phyloP scores from a whole-genome alignment of 495 filamentous ascomycete species.

The Neurospora sp. region DNA sequence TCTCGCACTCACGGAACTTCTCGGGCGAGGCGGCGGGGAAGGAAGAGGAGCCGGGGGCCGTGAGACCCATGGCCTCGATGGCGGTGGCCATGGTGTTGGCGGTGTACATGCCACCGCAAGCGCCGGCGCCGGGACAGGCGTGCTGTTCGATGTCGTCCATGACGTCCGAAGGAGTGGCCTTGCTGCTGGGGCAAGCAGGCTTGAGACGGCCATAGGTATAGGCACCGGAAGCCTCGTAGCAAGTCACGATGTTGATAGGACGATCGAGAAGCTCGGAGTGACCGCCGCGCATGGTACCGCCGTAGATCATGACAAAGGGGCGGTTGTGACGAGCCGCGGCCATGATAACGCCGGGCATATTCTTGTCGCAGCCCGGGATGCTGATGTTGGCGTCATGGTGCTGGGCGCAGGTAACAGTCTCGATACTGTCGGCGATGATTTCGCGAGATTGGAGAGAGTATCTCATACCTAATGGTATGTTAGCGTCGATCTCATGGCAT shows the following conservation, averaged over 20 bases:
- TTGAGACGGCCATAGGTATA: slow-evolving; percentile 60
- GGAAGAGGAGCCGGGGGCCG: slow-evolving; percentile 80
- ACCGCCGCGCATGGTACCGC: slow-evolving; percentile 81
- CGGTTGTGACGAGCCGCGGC: slow-evolving; percentile 78
- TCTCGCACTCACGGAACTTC: slow-evolving; percentile 85
- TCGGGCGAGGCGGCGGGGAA: slow-evolving; percentile 80
- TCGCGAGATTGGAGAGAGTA: slow-evolving; percentile 94
- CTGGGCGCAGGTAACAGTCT: slow-evolving; percentile 81
- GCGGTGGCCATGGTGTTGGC: slow-evolving; percentile 97
- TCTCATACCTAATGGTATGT: slow-evolving; percentile 63
- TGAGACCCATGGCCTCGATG: slow-evolving; percentile 91
- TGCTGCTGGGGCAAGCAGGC: slow-evolving; percentile 27
- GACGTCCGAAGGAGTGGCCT: slow-evolving; percentile 59
- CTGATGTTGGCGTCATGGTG: slow-evolving; percentile 90
- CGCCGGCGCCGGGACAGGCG: slow-evolving; percentile 82
- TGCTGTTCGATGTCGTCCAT: slow-evolving; percentile 79
- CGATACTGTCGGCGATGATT: slow-evolving; percentile 90
- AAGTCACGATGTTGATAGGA: slow-evolving; percentile 80
- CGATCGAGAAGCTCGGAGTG: slow-evolving; percentile 68
- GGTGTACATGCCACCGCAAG: slow-evolving; percentile 96
- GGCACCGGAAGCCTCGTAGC: slow-evolving; percentile 88
- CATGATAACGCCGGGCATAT: slow-evolving; percentile 80
- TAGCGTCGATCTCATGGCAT: background rate
- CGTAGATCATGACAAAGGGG: slow-evolving; percentile 68
- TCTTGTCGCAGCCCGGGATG: slow-evolving; percentile 96